Conservation (phyloP, 192 early-diverging fungal genomes). For the Mortierella alpina region DNA sequence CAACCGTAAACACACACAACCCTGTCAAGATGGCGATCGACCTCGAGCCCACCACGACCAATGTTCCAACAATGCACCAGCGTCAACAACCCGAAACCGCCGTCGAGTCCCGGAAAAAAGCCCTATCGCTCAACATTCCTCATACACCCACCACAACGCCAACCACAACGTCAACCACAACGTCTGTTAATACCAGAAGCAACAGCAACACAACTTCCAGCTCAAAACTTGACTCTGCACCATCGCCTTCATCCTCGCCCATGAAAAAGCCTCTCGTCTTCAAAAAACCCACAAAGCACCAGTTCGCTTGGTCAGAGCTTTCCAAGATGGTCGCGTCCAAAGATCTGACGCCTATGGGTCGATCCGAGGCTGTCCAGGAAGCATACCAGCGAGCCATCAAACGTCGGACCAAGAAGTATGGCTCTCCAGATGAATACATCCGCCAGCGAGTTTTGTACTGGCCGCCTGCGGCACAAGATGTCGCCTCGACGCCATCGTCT, state of each 20-base stretch:
- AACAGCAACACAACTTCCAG: not conserved
- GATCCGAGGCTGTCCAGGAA: conserved; percentile 34
- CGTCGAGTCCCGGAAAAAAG: conserved; percentile 1
- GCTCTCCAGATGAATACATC: conserved; percentile 50
- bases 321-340: conserved; percentile 32
- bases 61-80: conserved; percentile 10
- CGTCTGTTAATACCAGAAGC: not conserved
- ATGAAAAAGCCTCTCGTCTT: conserved; percentile 43
- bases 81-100: not conserved
- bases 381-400: conserved; percentile 44
- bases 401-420: conserved; percentile 41
- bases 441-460: conserved; percentile 46
- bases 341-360: conserved; percentile 37
- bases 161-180: not conserved
- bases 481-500: not conserved
- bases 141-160: conserved; percentile 10
- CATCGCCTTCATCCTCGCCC: conserved; percentile 13
- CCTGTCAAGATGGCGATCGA: conserved; percentile 1
- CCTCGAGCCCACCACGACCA: not conserved
- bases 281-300: conserved; percentile 51
- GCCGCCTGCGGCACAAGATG: conserved; percentile 27
- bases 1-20: not conserved
- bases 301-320: conserved; percentile 41
- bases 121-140: not conserved
- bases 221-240: not conserved